These are phyloP conservation scores for Ilyonectria mors-panacis DNA, from an alignment of 2,329 filamentous ascomycete genomes.

Conservation along the genomic window DNA sequence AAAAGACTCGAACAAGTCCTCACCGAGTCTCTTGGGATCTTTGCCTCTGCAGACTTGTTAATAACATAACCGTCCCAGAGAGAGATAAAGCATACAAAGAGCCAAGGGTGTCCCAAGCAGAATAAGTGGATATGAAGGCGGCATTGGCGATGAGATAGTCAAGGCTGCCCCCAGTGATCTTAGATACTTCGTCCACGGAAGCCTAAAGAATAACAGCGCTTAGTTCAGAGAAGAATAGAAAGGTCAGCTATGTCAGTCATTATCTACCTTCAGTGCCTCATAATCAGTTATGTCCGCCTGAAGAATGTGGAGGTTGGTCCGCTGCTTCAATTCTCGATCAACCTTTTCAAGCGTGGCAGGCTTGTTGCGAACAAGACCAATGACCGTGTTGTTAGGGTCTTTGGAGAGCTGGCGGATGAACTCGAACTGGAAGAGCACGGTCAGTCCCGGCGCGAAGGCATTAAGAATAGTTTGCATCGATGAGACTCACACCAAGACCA, in stretches of 20 bases:
- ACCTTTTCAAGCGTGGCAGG: slow-evolving; percentile 57
- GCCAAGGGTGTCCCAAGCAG: slow-evolving; percentile 38
- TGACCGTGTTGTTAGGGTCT: slow-evolving; percentile 56
- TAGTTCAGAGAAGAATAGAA: not conserved
- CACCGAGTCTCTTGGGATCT: slow-evolving; percentile 29
- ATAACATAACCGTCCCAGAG: fast-evolving
- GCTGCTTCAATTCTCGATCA: slow-evolving; percentile 46
- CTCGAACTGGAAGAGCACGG: slow-evolving; percentile 32
- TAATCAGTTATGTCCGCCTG: slow-evolving; percentile 32
- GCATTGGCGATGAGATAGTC: slow-evolving; percentile 70
- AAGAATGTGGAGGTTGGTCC: slow-evolving; percentile 36
- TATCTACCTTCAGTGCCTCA: slow-evolving; percentile 25
- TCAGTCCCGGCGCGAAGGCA: not conserved
- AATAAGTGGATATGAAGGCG: slow-evolving; percentile 51
- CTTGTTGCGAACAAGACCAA: slow-evolving; percentile 63
- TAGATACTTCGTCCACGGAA: slow-evolving; percentile 45
- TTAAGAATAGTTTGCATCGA: not conserved
- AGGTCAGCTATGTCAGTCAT: fast-evolving
- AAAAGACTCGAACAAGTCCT: slow-evolving; percentile 47
- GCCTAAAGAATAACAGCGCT: slow-evolving; percentile 11
- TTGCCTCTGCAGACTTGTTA: slow-evolving; percentile 26
- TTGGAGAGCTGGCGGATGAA: slow-evolving; percentile 61
- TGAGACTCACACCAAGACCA: slow-evolving; percentile 1
- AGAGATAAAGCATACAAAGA: slow-evolving; percentile 26
- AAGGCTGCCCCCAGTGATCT: slow-evolving; percentile 57